These are phyloP conservation scores for Sistotremastrum suecicum DNA, from an alignment of 768 basidiomycete species.

Conservation along the genomic window DNA sequence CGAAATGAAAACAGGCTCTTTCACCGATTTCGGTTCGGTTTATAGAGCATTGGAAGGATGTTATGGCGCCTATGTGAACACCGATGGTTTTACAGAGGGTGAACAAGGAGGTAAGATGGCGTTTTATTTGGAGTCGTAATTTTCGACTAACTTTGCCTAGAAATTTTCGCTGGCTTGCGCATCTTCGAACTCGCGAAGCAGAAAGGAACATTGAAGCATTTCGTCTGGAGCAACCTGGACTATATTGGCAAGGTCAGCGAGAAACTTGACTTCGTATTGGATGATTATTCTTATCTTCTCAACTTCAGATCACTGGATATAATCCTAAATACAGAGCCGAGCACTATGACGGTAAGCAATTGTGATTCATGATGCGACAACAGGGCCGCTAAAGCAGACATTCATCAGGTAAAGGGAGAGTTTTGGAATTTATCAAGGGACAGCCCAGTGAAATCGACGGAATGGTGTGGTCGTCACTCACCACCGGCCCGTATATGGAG, in stretches of 20 bases:
- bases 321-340: constrained; percentile 21
- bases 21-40: constrained; percentile 19
- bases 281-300: background rate
- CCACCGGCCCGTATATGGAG: constrained; percentile 28
- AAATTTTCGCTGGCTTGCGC: constrained; percentile 20
- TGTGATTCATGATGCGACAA: too few relatives aligned
- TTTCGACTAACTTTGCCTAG: too few relatives aligned
- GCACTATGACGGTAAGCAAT: constrained; percentile 22
- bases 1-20: constrained; percentile 15
- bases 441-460: constrained; percentile 18
- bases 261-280: constrained; percentile 11
- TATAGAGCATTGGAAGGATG: constrained; percentile 19
- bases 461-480: constrained; percentile 23
- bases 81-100: constrained; percentile 24
- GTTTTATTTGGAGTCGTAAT: too few relatives aligned
- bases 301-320: constrained; percentile 9
- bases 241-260: constrained; percentile 24
- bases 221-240: constrained; percentile 28
- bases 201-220: constrained; percentile 20
- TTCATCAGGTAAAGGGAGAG: constrained; percentile 16
- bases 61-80: constrained; percentile 27
- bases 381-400: too few relatives aligned
- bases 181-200: constrained; percentile 28
- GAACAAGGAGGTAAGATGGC: constrained; percentile 19
- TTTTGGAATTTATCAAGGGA: constrained; percentile 23